Evolutionary conservation across 2,329 filamentous ascomycete genomes (phyloP), one percentile per base, ranked within the genome.

Genomic region (Xylaria sp.): DNA sequence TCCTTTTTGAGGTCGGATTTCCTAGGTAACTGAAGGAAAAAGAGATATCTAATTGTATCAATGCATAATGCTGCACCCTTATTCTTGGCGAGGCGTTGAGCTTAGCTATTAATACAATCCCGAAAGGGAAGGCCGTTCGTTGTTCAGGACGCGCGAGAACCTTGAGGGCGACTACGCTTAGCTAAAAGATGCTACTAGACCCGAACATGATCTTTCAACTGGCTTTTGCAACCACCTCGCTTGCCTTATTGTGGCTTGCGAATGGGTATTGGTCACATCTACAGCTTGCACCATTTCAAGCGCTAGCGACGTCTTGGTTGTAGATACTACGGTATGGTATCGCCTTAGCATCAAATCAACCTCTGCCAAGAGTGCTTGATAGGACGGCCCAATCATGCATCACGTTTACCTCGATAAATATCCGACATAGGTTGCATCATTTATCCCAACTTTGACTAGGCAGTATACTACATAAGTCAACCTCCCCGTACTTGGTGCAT

Each of bases 351-450:
- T 48, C 36, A 28, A 41, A 56, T 43, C 3, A 41, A 45, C 3
- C 20, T 57, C n/a, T 32, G 61, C 66, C 66, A 65, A 68, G 61
- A 18, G 36, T 18, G 34, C 32, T 46, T 25, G 56, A 56, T 45
- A 50, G 50, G 7, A 57, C 25, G 23, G 13, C 8, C 56, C 57
- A 65, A 65, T 65, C 28, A 52, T 12, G n/a, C 23, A 45, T 50
- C 43, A 7, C 20, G 50, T 30, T 45, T 2, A 46, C 28, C 30
- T 25, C 20, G 25, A 61, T 41, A 52, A 28, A 46, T 58, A 30
- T 57, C 28, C 50, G 57, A 48, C 52, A 28, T 3, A 36, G 43
- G 57, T 52, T 46, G 28, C 57, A 57, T 52, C 45, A 52, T 34
- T 32, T 39, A 23, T 43, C 5, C 28, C 34, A 41, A 52, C 36